Base-by-base conservation (phyloP, 352 stramenopile genomes). In the Blastocystis sp. region DNA sequence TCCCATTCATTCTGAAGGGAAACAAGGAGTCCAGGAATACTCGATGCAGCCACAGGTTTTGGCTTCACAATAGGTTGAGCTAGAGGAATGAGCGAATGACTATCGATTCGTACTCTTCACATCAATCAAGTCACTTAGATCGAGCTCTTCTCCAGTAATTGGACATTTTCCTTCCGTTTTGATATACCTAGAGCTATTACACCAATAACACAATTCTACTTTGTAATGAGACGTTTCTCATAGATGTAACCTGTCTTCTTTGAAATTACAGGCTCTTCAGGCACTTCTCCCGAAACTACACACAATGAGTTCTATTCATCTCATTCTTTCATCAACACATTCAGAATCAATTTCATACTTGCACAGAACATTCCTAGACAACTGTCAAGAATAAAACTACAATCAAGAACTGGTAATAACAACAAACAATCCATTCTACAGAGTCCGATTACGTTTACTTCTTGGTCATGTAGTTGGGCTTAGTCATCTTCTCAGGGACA, bases 1-100 rank as follows among this genome's bases (percentile, higher is more conserved):
- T 97, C 94, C 90, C 95, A 97, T 89, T 98, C 95, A 61, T 91
- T 94, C 88, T 97, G 93, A 78, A 98, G 93, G 4, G 91, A 88
- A 32, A 67, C 58, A 19, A 90, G 59, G 21, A 90, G 87, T 27
- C 71, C 66, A 11, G 88, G 89, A 67, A 90, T 89, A n/a, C 54
- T 81, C 21, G 35, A 88, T 21, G 52, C 86, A 27, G 43, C 12
- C 11, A 65, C 46, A 29, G 88, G 78, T 58, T 78, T 57, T 19
- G 88, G 88, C 32, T 85, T 51, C 32, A 88, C 81, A 27, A 88
- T 67, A 2, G 71, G 80, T 29, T 86, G 73, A 11, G 86, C 61
- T 88, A 78, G 35, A 59, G n/a, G 29, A 51, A n/a, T 51, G 24
- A 21, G 35, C n/a, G 9, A 75, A 21, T 19, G 46, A 69, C 21